Evolutionary conservation across 2,329 filamentous ascomycete genomes (phyloP), one percentile per base, ranked within the genome.

Genomic region (Apiospora rasikravindrae): DNA sequence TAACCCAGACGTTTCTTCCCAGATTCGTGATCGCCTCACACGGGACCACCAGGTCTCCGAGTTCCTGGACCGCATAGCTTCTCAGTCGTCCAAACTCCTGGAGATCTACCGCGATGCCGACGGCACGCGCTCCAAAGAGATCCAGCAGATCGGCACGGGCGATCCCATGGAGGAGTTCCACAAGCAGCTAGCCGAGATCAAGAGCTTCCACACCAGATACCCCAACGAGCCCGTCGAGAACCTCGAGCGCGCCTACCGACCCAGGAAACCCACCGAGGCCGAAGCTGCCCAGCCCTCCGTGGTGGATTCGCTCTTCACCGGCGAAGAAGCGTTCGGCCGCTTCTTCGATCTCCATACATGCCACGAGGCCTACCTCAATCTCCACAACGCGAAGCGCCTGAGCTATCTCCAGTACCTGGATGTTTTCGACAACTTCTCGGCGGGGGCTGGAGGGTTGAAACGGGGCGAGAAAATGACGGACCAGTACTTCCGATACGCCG

Each of bases 221-320:
- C 96, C 96, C 0, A 97, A 97, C 83, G 94, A 98, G 81, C 94
- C 94, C 42, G 94, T 97, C 67, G 96, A 99, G 82, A 98, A 98
- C 78, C 90, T 98, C 19, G 97, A 99, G 84, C 90, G 92, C 76
- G 93, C 95, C 47, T 99, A 99, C 86, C 94, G 95, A 81, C 88
- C 84, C 66, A 88, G 91, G 79, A 89, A 88, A 72, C 85, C 88
- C 57, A 88, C 87, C 16, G 90, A 91, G 61, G 91, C 92, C 75
- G 89, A 90, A 69, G 90, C 92, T 67, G 85, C 87, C 1, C 82
- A 89, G 71, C 87, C 88, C 4, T 90, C 89, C 61, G 90, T 95
- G 70, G 92, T 98, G 67, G 96, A 98, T 79, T 91, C 90, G 72
- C 93, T 98, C 86, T 99, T 99, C 82, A 97, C 95, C 0, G 96